Evolutionary conservation across 768 basidiomycete species (phyloP).

Genomic region (Guyanaporus albipodus): DNA sequence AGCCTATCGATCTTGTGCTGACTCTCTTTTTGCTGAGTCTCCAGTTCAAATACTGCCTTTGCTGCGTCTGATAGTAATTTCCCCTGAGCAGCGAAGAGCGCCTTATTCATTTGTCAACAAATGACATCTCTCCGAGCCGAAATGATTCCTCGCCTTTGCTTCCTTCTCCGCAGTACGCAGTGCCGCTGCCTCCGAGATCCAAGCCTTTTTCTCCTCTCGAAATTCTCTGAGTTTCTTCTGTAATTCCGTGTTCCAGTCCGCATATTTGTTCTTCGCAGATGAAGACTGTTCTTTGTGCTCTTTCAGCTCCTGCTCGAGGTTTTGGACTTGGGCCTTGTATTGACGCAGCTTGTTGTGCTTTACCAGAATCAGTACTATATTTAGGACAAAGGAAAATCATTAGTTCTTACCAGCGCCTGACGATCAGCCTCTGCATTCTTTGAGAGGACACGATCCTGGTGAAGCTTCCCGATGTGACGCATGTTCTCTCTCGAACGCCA

Average conservation of each 20-base stretch:
- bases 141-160: slow-evolving; percentile 43
- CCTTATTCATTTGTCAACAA: slow-evolving; percentile 35
- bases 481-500: slow-evolving; percentile 82
- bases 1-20: slow-evolving; percentile 79
- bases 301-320: slow-evolving; percentile 64
- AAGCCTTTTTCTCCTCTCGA: slow-evolving; percentile 75
- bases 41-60: slow-evolving; percentile 64
- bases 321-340: slow-evolving; percentile 63
- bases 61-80: slow-evolving; percentile 65
- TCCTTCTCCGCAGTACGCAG: slow-evolving; percentile 72
- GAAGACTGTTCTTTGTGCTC: slow-evolving; percentile 72
- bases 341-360: slow-evolving; percentile 83
- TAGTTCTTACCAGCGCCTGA: slow-evolving; percentile 64
- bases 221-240: slow-evolving; percentile 71
- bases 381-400: neutral
- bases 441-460: slow-evolving; percentile 67
- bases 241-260: slow-evolving; percentile 81
- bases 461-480: slow-evolving; percentile 76
- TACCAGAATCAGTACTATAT: slow-evolving; percentile 6
- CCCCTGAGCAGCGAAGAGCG: slow-evolving; percentile 64
- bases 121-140: neutral
- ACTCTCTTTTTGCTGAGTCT: slow-evolving; percentile 73
- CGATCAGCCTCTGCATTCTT: slow-evolving; percentile 77
- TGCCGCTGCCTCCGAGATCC: slow-evolving; percentile 64
- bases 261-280: slow-evolving; percentile 71